Evolutionary conservation across 352 stramenopile species (phyloP), one percentile per base, ranked within the genome.

Genomic region (Phytophthora brassicae): DNA sequence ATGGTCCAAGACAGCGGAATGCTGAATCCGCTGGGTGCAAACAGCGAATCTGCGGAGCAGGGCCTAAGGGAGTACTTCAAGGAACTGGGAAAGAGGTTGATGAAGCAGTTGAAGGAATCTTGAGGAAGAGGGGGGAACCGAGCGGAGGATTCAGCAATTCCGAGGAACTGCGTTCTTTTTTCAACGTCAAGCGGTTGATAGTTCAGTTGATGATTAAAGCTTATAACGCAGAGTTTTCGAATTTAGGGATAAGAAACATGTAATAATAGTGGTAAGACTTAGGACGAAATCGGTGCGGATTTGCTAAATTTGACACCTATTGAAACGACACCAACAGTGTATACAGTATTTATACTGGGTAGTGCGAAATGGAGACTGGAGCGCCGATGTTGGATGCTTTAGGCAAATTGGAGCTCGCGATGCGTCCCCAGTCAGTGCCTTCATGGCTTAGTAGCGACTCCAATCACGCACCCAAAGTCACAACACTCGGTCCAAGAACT

Each of bases 371-470:
- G 64, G 64, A 66, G 13, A 60, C 47, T 17, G 60, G 60, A 6
- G 50, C 71, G 22, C 73, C 79, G 16, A 74, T 84, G 66, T 52
- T 89, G 39, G 81, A 89, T 50, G 70, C 79, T 64, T 56, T 90
- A 24, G 56, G 73, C 41, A 88, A 88, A 64, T 68, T 91, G 23
- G 81, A 91, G 75, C 76, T 91, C 39, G 41, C 81, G 17, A 88
- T 89, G 59, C 72, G 81, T 2, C 81, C 81, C 38, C 81, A 91
- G 52, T 91, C 81, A 17, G 79, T 89, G 24, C 79, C 79, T 6
- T 87, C 81, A 2, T 91, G 81, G 81, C 76, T 91, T 65, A 86
- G 66, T 59, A 89, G 81, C 56, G 81, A 88, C 66, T 79, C 72
- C 6, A 81, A 87, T 52, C 81, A 91, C 52, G 79, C 77, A 1